A percentile compares a stretch with the other conserved stretches of the same genome.
phyloP scores from a whole-genome alignment of 73 alveolate genomes.

The Paramecium octaurelia region DNA sequence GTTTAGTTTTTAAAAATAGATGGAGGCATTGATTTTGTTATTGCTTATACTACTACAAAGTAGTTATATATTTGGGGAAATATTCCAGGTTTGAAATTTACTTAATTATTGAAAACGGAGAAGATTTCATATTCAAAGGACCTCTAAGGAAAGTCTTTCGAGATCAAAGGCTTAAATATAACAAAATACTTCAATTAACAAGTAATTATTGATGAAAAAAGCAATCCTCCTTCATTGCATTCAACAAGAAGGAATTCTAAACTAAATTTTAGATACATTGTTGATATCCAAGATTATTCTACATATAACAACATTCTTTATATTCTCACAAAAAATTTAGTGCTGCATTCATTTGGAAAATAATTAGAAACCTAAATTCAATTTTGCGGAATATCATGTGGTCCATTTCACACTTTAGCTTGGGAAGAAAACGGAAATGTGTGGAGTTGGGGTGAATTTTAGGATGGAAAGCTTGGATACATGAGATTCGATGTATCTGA shows the following conservation, averaged over 20 bases:
- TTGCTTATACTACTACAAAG: neutral
- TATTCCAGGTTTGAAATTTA: neutral
- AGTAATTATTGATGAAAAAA: neutral
- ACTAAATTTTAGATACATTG: neutral
- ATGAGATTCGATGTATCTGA: neutral
- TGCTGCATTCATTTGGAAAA: neutral
- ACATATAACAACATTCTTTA: neutral
- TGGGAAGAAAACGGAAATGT: conserved; percentile 18
- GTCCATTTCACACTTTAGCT: neutral
- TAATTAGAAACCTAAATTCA: neutral
- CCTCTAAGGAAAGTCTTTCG: neutral
- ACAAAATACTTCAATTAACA: neutral
- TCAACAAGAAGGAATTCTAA: neutral
- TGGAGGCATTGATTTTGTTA: neutral
- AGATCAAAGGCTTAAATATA: neutral
- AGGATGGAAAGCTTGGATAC: conserved; percentile 37
- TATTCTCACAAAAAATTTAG: neutral
- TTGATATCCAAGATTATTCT: neutral
- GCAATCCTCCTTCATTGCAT: neutral
- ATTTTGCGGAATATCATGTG: neutral
- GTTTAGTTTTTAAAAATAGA: neutral
- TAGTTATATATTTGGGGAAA: conserved; percentile 28
- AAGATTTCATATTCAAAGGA: neutral
- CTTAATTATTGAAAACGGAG: neutral
- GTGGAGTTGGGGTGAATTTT: conserved; percentile 41